These are phyloP conservation scores for Falciphora oryzae DNA, from an alignment of 2,329 filamentous ascomycete genomes.

Conservation along the genomic window DNA sequence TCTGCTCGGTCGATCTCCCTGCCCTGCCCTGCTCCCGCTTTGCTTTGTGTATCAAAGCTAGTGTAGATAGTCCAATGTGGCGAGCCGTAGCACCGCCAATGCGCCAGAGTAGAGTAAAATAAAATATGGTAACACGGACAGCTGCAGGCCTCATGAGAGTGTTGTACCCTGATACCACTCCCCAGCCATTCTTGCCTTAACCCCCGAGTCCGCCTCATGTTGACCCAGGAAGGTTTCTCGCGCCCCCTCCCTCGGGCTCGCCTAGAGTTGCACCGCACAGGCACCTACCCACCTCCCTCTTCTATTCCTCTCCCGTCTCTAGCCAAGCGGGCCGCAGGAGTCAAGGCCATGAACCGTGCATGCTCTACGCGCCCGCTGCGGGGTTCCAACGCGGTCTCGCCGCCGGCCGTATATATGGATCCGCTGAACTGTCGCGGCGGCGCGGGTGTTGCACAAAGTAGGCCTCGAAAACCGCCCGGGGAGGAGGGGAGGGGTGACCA, in stretches of 20 bases:
- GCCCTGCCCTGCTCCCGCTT: too few relatives aligned
- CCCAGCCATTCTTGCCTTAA: neutral
- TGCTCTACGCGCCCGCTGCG: neutral
- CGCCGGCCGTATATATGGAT: neutral
- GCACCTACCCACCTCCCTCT: neutral
- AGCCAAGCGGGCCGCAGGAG: neutral
- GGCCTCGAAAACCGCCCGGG: too few relatives aligned
- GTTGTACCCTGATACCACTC: neutral
- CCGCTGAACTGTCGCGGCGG: too few relatives aligned
- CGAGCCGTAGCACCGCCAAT: too few relatives aligned
- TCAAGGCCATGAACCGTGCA: neutral
- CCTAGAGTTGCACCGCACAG: neutral
- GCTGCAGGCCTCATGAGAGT: too few relatives aligned
- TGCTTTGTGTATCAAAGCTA: neutral
- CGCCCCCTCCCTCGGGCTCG: neutral
- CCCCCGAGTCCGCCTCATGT: neutral
- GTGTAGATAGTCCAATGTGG: neutral
- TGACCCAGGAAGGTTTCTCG: neutral
- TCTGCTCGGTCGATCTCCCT: neutral
- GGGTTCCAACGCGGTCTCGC: neutral
- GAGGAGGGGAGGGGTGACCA: neutral
- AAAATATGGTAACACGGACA: neutral
- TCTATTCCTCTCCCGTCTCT: neutral
- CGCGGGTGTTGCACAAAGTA: too few relatives aligned
- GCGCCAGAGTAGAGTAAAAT: neutral